These are phyloP conservation scores for Psilocybe subaeruginosa DNA, from an alignment of 768 basidiomycete genomes.

Conservation along the genomic window DNA sequence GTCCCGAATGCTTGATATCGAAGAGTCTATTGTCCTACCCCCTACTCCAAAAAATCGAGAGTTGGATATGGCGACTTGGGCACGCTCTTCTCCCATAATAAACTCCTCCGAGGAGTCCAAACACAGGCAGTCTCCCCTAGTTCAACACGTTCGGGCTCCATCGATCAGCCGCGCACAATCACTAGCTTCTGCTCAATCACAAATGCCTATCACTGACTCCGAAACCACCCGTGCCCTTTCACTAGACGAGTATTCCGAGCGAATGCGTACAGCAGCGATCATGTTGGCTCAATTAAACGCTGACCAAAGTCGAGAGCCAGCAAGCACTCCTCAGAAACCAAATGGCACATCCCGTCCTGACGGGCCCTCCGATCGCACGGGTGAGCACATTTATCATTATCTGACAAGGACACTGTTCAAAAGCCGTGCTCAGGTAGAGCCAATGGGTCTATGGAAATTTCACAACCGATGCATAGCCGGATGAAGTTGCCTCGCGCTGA, in stretches of 20 bases:
- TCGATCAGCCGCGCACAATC: constrained; percentile 19
- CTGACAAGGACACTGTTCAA: neutral
- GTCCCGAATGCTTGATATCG: constrained; percentile 72
- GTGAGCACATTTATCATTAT: constrained; percentile 12
- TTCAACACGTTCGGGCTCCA: constrained; percentile 15
- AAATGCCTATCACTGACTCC: constrained; percentile 12
- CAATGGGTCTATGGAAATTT: constrained; percentile 21
- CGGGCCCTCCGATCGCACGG: constrained; percentile 18
- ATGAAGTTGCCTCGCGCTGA: constrained; percentile 81
- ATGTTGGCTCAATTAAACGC: constrained; percentile 98
- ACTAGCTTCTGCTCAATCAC: constrained; percentile 11
- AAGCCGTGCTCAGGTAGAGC: constrained; percentile 12
- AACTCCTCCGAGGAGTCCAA: constrained; percentile 32
- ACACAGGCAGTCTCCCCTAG: constrained; percentile 7
- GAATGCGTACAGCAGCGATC: constrained; percentile 97
- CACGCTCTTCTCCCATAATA: constrained; percentile 52
- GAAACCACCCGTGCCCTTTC: constrained; percentile 53
- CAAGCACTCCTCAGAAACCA: constrained; percentile 20
- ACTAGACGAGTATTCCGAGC: constrained; percentile 95
- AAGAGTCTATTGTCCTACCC: constrained; percentile 84
- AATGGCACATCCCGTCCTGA: constrained; percentile 23
- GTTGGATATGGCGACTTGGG: constrained; percentile 87
- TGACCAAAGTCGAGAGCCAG: constrained; percentile 60
- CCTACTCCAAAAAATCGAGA: constrained; percentile 87
- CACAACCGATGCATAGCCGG: constrained; percentile 43